phyloP scores from a whole-genome alignment of 1,284 basidiomycete species.

The Spongispora temasekensis region DNA sequence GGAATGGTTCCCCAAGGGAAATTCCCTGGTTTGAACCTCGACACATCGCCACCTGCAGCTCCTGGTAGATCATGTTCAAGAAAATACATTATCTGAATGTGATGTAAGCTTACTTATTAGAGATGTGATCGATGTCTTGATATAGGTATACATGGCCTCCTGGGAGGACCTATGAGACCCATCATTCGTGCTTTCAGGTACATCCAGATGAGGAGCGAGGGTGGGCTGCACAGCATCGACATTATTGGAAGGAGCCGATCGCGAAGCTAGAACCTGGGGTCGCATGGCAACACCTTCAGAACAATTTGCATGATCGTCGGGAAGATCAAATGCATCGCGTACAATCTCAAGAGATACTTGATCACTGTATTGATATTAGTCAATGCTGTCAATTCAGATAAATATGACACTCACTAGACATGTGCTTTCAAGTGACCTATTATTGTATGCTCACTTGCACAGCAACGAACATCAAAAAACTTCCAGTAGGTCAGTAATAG shows the following conservation, averaged over 20 bases:
- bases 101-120: neutral
- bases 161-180: neutral
- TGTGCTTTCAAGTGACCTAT: constrained; percentile 3
- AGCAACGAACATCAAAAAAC: constrained; percentile 2
- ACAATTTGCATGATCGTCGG: neutral
- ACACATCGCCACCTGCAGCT: neutral
- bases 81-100: neutral
- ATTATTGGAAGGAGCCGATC: too few relatives aligned
- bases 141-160: neutral
- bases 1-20: constrained; percentile 9
- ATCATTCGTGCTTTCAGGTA: neutral
- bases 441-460: neutral
- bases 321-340: neutral
- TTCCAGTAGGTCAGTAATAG: neutral
- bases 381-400: neutral
- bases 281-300: too few relatives aligned
- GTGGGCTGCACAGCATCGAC: too few relatives aligned
- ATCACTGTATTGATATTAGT: neutral
- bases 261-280: too few relatives aligned
- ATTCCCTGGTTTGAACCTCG: neutral
- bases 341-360: constrained; percentile 1
- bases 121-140: neutral
- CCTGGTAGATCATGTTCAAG: neutral
- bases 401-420: constrained; percentile 1
- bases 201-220: too few relatives aligned